Evolutionary conservation across 23 red algal species (phyloP), one percentile per base, ranked within the genome.

Genomic region (Gracilaria vermiculophylla): DNA sequence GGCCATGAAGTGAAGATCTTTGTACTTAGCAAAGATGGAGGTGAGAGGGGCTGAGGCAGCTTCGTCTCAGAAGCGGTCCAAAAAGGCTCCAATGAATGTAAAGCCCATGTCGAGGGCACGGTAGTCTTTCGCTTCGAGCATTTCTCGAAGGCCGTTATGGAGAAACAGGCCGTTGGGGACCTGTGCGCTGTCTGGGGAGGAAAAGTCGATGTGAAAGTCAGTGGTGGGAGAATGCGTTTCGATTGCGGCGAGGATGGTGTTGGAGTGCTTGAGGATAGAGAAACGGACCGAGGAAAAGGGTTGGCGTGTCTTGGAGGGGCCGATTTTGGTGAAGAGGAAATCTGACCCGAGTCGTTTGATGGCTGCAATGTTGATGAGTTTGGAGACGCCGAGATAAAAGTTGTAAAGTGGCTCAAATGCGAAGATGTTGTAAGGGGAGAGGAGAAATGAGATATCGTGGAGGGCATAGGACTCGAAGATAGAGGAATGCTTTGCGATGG

Each of bases 71-170:
- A 11, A 69, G 3, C 64, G 64, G 64, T 69, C 35, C 2, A 69
- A 42, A 27, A 69, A 69, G 40, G 8, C 64, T 3, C 23, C 64
- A 4, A 69, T 69, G 64, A 69, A 69, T 8, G 64, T 11, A 45
- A 69, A 69, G 8, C 37, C 69, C 69, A 74, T 74, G 69, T 74
- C 69, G 40, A 74, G 17, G 25, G 69, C 14, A 19, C 69, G 72
- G 72, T 49, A 77, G 39, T 77, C 69, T 77, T 77, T 77, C n/a
- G 72, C 72, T 51, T 77, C 39, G 14, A 77, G 48, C 72, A 77
- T 77, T 5, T 41, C 0, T 0, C 11, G 35, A 5, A 77, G 24
- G 10, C 72, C 37, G 39, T 51, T 32, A 25, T 14, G 0, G 19
- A 17, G n/a, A 23, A 49, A 40, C 16, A 66, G 0, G 21, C 1